These are phyloP conservation scores for Apiotrichum sp. DNA, from an alignment of 1,284 basidiomycete genomes.

Conservation along the genomic window DNA sequence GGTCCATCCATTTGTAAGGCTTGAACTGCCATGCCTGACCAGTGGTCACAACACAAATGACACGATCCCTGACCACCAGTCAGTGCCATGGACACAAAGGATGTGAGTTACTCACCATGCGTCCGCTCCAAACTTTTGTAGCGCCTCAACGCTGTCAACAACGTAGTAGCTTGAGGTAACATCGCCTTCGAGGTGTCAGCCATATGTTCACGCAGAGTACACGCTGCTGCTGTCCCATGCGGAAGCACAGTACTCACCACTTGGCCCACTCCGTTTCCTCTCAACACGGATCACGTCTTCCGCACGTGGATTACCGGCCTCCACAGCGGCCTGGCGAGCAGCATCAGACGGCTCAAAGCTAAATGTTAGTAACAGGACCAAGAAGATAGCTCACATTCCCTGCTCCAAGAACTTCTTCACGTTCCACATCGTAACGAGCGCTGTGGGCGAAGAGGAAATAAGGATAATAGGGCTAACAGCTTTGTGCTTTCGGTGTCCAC, in stretches of 20 bases:
- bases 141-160: conserved; percentile 85
- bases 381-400: conserved; percentile 56
- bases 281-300: conserved; percentile 81
- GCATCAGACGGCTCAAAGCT: conserved; percentile 75
- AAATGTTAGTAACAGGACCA: conserved; percentile 3
- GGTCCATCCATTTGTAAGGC: conserved; percentile 92
- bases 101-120: conserved; percentile 58
- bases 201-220: conserved; percentile 23
- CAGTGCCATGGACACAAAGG: not conserved
- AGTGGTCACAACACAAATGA: conserved; percentile 94
- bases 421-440: conserved; percentile 96
- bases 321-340: conserved; percentile 52
- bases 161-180: conserved; percentile 60
- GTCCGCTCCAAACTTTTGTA: conserved; percentile 82
- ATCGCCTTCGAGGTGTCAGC: conserved; percentile 33
- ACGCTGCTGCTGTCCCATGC: too few relatives aligned
- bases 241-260: conserved; percentile 10
- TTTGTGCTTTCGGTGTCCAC: conserved; percentile 49
- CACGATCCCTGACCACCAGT: conserved; percentile 59
- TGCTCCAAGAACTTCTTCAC: conserved; percentile 90
- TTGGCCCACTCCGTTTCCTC: conserved; percentile 57
- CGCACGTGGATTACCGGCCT: conserved; percentile 64
- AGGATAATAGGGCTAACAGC: conserved; percentile 78
- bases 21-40: conserved; percentile 98
- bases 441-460: conserved; percentile 90